Conservation (phyloP, 2,329 filamentous ascomycete species). For the Torrubiellomyces zombiae region DNA sequence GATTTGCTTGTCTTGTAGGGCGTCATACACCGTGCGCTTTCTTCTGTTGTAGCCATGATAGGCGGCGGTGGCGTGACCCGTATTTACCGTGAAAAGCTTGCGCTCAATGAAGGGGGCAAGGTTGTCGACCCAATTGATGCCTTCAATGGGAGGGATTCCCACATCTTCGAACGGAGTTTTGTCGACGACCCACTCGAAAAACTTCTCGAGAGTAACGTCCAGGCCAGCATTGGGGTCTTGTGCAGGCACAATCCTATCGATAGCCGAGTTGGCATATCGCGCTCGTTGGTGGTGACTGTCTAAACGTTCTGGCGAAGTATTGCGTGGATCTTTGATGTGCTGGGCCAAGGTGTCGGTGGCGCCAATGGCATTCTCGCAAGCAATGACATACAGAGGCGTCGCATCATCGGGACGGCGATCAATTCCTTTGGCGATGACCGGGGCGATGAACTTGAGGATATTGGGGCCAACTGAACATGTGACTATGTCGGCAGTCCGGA, state of each 20-base stretch:
- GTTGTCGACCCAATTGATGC: slow-evolving; percentile 85
- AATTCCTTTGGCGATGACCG: slow-evolving; percentile 88
- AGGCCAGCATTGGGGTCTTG: slow-evolving; percentile 68
- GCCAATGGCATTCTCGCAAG: slow-evolving; percentile 94
- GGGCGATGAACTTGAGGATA: slow-evolving; percentile 90
- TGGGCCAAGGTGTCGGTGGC: slow-evolving; percentile 77
- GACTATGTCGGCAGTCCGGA: slow-evolving; percentile 73
- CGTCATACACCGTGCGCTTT: slow-evolving; percentile 80
- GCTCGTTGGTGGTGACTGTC: slow-evolving; percentile 56
- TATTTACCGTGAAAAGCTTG: slow-evolving; percentile 99
- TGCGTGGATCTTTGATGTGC: slow-evolving; percentile 59
- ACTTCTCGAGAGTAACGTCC: slow-evolving; percentile 92
- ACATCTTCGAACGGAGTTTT: slow-evolving; percentile 62
- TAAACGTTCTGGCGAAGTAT: slow-evolving; percentile 53
- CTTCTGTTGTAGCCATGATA: slow-evolving; percentile 84
- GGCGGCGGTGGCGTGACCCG: slow-evolving; percentile 84
- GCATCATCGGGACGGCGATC: slow-evolving; percentile 48
- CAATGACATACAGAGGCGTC: slow-evolving; percentile 75
- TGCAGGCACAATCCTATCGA: slow-evolving; percentile 92
- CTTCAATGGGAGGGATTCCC: slow-evolving; percentile 53
- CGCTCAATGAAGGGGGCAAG: slow-evolving; percentile 94
- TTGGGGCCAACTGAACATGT: slow-evolving; percentile 96
- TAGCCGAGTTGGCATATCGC: slow-evolving; percentile 90
- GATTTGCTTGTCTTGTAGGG: slow-evolving; percentile 67
- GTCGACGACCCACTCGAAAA: slow-evolving; percentile 98